Evolutionary conservation across 225 moss, liverwort and hornwort genomes (phyloP), one percentile per base, ranked within the genome.

Genomic region (Ulota crispa): DNA sequence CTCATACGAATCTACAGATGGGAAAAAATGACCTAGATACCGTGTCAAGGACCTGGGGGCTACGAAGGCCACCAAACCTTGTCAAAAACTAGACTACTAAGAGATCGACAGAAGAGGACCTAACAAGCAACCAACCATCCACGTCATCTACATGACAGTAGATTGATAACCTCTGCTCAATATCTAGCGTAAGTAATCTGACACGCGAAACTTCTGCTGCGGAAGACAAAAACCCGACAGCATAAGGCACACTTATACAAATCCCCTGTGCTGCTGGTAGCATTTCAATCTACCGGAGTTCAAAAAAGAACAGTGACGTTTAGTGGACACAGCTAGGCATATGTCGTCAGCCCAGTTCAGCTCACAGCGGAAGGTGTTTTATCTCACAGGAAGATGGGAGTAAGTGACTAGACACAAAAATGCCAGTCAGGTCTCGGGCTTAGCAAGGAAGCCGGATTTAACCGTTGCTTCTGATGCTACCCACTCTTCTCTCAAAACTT

Each of bases 391-490:
- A 79, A 62, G 45, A 47, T 47, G 34, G 75, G 43, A 70, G 57
- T 39, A 32, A 20, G 72, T 59, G 78, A 82, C 42, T 66, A 42
- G 23, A 41, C 59, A 82, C 50, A 50, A 67, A 68, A 83, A 72
- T 67, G 71, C 81, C 60, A 56, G 47, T 60, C 69, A 34, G 32
- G 55, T 81, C 37, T 64, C 16, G 62, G 30, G 57, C 55, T 82
- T 77, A 77, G 80, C 77, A 50, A 74, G 60, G 86, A 80, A 86
- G 88, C 88, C 86, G 88, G 90, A 80, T 84, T 83, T 26, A 80
- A 88, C 90, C 88, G 86, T 88, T 79, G 90, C 90, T 82, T 72
- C 85, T 47, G 61, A 80, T 68, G 68, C 83, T 67, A 71, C 78
- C 43, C 65, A 64, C 37, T 64, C 43, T 69, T 81, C 69, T 55